phyloP scores from a whole-genome alignment of 2,329 filamentous ascomycete species.

The Beauveria pseudobassiana region DNA sequence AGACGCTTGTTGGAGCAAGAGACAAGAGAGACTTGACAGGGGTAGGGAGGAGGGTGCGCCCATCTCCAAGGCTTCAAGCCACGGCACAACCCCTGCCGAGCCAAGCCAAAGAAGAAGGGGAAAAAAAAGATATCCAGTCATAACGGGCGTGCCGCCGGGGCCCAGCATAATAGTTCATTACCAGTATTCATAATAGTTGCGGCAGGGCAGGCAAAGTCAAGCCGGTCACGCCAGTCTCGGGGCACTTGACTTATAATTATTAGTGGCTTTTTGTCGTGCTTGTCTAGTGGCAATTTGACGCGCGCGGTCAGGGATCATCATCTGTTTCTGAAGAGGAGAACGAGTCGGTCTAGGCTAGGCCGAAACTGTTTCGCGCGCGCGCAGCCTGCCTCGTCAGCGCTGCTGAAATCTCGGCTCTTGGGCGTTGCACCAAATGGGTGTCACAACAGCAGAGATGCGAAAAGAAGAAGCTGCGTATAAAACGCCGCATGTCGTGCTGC shows the following conservation, averaged over 20 bases:
- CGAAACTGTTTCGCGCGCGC: not conserved
- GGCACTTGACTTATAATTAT: not conserved
- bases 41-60: not conserved
- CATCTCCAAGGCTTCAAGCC: not conserved
- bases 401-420: too few species aligned
- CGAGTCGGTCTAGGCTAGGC: not conserved
- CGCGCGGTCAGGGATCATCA: conserved; percentile 6
- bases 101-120: not conserved
- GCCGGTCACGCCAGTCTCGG: too few species aligned
- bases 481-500: too few species aligned
- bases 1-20: not conserved
- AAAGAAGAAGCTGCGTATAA: too few species aligned
- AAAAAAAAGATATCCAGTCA: not conserved
- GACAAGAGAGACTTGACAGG: not conserved
- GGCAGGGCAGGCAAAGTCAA: too few species aligned
- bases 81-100: not conserved
- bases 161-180: not conserved
- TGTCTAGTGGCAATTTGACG: not conserved
- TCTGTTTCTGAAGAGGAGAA: not conserved
- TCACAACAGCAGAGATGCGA: too few species aligned
- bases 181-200: too few species aligned
- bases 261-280: not conserved
- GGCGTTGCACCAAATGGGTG: too few species aligned
- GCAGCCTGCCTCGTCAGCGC: too few species aligned
- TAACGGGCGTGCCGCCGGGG: conserved; percentile 1